Base-by-base conservation (phyloP, 441 rosid species). In the Pelargonium australe region DNA sequence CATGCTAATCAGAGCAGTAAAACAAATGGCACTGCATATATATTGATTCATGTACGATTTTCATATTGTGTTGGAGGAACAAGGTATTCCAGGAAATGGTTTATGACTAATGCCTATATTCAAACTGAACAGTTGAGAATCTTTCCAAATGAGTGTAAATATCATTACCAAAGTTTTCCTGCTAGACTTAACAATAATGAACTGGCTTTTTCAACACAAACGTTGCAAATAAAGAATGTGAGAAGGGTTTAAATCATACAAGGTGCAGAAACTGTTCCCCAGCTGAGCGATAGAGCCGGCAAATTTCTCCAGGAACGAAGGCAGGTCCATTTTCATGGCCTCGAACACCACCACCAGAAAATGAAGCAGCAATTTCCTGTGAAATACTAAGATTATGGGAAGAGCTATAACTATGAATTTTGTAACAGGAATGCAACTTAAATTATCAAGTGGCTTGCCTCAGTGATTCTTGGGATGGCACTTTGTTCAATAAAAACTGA, bases 291-390 rank as follows among this genome's bases (percentile, higher is more conserved):
- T 86, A 95, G 66, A 86, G 75, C 74, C 87, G 87, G 78, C 94
- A 85, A 71, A 92, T 85, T 83, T 90, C 98, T 75, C 91, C 97
- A 31, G 98, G 98, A 77, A 88, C 86, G 80, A 89, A 87, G 67
- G 91, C 92, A 75, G 95, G 90, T 31, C 93, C 92, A 70, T 84
- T 83, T 75, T 83, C 94, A 75, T 72, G 77, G 73, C 85, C 81
- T 76, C 79, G 86, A 66, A 75, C 79, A 72, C 87, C 87, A 61
- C 90, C 90, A 64, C 88, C 89, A 78, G 95, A 87, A 78, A 95
- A 90, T 76, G 91, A 89, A 77, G 87, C 79, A 71, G 88, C 87
- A 65, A 95, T 84, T 81, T 89, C 99, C 99, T 95, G 88, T 58
- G 51, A 78, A 69, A 62, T 68, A 55, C 58, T 45, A 34, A 73